Evolutionary conservation across 257 asterid genomes (phyloP).

Genomic region (Plantago ovata): DNA sequence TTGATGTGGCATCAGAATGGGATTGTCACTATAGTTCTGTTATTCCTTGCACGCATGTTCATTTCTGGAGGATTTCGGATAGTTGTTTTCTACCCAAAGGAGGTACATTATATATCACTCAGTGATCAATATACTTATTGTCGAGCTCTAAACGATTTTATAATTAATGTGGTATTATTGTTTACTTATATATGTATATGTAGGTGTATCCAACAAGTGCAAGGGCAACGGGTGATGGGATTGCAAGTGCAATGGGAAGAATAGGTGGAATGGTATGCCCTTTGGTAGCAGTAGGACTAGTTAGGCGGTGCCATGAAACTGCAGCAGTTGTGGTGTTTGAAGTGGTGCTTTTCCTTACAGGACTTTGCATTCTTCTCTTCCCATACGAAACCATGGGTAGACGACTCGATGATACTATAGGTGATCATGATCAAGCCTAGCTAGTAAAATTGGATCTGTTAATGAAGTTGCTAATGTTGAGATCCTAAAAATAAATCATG

Average conservation of each 20-base stretch:
- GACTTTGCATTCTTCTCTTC: constrained; percentile 21
- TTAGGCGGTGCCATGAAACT: constrained; percentile 28
- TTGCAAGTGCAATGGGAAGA: constrained; percentile 26
- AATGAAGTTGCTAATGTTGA: no score
- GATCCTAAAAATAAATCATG: no score
- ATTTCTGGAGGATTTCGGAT: constrained; percentile 17
- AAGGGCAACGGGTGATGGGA: constrained; percentile 26
- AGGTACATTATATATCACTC: no score
- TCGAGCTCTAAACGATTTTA: no score
- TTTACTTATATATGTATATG: no score
- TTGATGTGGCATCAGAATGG: constrained; percentile 21
- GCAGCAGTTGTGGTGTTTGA: constrained; percentile 25
- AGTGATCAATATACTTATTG: no score
- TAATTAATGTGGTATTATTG: no score
- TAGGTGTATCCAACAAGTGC: no score
- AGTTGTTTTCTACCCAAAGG: constrained; percentile 8
- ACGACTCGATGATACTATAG: constrained; percentile 11
- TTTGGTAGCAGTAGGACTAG: constrained; percentile 28
- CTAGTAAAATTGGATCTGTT: no score
- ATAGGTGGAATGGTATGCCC: constrained; percentile 37
- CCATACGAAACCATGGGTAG: constrained; percentile 31
- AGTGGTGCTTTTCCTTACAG: constrained; percentile 20
- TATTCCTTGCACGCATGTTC: constrained; percentile 28
- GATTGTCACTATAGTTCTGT: constrained; percentile 5
- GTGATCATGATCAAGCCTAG: no score